phyloP scores from a whole-genome alignment of 2,329 filamentous ascomycete species.

The Bipolaris sorokiniana region DNA sequence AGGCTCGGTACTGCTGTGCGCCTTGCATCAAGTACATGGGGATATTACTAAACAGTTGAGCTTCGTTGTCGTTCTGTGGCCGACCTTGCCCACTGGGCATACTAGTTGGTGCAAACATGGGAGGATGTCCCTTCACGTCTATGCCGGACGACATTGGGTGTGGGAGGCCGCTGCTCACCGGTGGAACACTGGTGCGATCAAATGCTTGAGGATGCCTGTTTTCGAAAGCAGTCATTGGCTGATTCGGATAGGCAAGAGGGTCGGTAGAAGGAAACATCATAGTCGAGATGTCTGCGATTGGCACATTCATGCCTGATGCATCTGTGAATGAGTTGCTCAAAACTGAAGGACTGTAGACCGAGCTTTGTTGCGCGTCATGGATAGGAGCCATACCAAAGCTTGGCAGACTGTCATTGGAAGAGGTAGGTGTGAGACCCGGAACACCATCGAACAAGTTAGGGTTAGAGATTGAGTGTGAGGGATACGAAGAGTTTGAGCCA shows the following conservation, averaged over 20 bases:
- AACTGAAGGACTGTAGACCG: conserved; percentile 39
- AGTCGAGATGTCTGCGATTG: conserved; percentile 72
- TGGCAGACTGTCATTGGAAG: conserved; percentile 38
- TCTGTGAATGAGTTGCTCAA: conserved; percentile 40
- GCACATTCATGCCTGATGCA: conserved; percentile 48
- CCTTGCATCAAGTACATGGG: conserved; percentile 73
- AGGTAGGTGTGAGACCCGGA: conserved; percentile 44
- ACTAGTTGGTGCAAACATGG: conserved; percentile 31
- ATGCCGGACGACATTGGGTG: conserved; percentile 16
- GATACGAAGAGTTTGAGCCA: conserved; percentile 36
- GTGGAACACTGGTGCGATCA: conserved; percentile 18
- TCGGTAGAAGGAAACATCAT: conserved; percentile 83
- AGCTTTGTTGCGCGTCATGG: conserved; percentile 34
- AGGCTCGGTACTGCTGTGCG: conserved; percentile 32
- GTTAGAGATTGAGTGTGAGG: conserved; percentile 34
- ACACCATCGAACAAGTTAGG: conserved; percentile 39
- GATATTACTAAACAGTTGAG: conserved; percentile 72
- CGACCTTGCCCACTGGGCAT: conserved; percentile 23
- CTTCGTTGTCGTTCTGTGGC: conserved; percentile 66
- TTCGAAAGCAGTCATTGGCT: conserved; percentile 68
- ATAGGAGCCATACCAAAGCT: conserved; percentile 33
- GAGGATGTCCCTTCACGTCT: conserved; percentile 37
- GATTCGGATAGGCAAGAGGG: conserved; percentile 79
- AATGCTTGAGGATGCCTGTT: conserved; percentile 48
- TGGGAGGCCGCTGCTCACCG: conserved; percentile 6